These are phyloP conservation scores for Cyclocybe cylindracea DNA, from an alignment of 768 basidiomycete species.

Conservation along the genomic window DNA sequence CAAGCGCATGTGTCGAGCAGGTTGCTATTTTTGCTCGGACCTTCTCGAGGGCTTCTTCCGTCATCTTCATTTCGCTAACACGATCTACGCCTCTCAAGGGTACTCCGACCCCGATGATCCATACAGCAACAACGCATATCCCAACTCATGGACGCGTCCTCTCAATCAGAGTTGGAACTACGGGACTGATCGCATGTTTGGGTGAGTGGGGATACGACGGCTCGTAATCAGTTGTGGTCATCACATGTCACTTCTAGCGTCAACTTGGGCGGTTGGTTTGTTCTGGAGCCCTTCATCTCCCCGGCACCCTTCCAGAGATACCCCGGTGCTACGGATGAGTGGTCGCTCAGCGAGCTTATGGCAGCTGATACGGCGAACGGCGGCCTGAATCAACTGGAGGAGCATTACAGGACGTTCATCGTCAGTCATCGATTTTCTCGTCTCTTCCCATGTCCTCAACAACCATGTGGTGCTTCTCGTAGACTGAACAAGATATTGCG, in stretches of 20 bases:
- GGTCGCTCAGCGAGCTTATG: constrained; percentile 67
- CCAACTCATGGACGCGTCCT: constrained; percentile 81
- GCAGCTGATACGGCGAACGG: constrained; percentile 61
- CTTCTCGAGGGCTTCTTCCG: constrained; percentile 3
- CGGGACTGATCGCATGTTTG: constrained; percentile 55
- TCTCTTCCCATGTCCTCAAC: neutral
- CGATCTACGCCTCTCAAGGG: constrained; percentile 40
- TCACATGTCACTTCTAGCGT: constrained; percentile 42
- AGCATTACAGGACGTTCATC: constrained; percentile 84
- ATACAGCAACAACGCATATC: constrained; percentile 71
- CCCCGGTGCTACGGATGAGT: constrained; percentile 60
- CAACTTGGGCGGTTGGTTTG: constrained; percentile 78
- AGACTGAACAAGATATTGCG: constrained; percentile 92
- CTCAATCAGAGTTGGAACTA: constrained; percentile 77
- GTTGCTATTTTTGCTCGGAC: neutral
- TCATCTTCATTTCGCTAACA: neutral
- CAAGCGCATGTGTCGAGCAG: neutral
- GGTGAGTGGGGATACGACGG: constrained; percentile 2
- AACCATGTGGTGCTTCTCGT: constrained; percentile 3
- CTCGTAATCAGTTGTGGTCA: neutral
- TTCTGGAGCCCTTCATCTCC: constrained; percentile 76
- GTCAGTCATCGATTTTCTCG: constrained; percentile 38
- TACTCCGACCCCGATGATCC: constrained; percentile 68
- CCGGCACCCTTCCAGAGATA: constrained; percentile 67
- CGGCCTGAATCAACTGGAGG: constrained; percentile 65